Percentiles rank a stretch among this genome's conserved stretches.
phyloP scores from a whole-genome alignment of 371 early-diverging fungal species.

The Syncephalastrum sp. region DNA sequence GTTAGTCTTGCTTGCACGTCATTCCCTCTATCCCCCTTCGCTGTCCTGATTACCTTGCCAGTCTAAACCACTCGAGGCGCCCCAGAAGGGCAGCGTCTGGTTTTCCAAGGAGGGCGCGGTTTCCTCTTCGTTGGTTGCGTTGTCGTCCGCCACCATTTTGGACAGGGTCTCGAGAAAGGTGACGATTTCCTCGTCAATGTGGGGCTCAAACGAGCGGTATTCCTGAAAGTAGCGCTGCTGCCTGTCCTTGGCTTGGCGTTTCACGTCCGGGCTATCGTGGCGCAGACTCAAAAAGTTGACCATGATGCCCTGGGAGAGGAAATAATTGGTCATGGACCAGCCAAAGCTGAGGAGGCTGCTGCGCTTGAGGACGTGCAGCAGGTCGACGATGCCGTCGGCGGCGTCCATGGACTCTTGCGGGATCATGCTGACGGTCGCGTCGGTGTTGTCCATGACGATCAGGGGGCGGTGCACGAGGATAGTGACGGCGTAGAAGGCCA shows the following conservation, averaged over 20 bases:
- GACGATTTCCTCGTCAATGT: background rate
- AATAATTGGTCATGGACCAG: constrained; percentile 35
- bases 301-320: constrained; percentile 24
- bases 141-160: constrained; percentile 6
- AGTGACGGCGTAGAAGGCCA: constrained; percentile 23
- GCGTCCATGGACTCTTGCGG: constrained; percentile 21
- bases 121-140: background rate
- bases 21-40: background rate
- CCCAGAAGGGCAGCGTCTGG: constrained; percentile 17
- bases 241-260: background rate
- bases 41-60: constrained; percentile 28
- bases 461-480: constrained; percentile 26
- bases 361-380: constrained; percentile 20
- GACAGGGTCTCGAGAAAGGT: constrained; percentile 18
- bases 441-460: constrained; percentile 15
- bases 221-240: background rate
- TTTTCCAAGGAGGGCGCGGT: background rate
- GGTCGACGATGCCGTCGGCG: constrained; percentile 15
- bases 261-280: constrained; percentile 29
- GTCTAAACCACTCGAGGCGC: constrained; percentile 33
- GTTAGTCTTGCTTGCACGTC: no score
- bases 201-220: background rate
- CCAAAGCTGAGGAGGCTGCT: constrained; percentile 19
- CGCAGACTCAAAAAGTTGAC: constrained; percentile 23
- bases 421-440: constrained; percentile 11